Evolutionary conservation across 225 moss, liverwort and hornwort genomes (phyloP), one percentile per base, ranked within the genome.

Genomic region (Climacium dendroides): DNA sequence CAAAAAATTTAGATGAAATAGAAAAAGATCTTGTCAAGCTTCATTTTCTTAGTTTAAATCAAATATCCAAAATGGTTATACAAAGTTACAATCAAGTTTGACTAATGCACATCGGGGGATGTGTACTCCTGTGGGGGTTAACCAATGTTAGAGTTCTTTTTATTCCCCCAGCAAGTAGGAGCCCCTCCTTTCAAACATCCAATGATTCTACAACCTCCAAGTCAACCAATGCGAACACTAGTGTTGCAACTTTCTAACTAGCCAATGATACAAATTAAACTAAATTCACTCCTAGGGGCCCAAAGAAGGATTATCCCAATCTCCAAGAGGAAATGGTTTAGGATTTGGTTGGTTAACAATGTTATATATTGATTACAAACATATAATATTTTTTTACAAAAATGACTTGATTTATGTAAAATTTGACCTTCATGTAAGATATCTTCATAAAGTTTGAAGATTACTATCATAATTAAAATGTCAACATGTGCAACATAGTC

Each of bases 401-500:
- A 29, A 30, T 15, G 30, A 30, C 29, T 57, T 19, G 19, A 71
- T 43, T 71, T 45, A 72, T 28, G 9, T 72, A 10, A 28, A 45
- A 10, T 28, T 72, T 4, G 4, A 45, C 45, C 45, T 72, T 72
- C 3, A 72, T 3, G 0, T 45, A 43, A 2, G 16, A 0, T 15
- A 10, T 45, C 13, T 45, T 16, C 0, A 5, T 0, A 3, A 45
- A 45, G 17, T 43, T 71, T 72, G 10, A 28, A 71, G 39, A 69
- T n/a, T n/a, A 10, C 23, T n/a, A 22, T 22, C 2, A 15, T 26
- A 5, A 4, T 23, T 0, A 1, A 71, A 71, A 43, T 43, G 12
- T 0, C 0, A 43, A 15, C 1, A 0, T 22, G 7, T 37, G 12
- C 39, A 39, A 24, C 3, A 45, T n/a, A n/a, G n/a, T n/a, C n/a